These are phyloP conservation scores for Crassisporium funariophilum DNA, from an alignment of 768 basidiomycete species.

Conservation along the genomic window DNA sequence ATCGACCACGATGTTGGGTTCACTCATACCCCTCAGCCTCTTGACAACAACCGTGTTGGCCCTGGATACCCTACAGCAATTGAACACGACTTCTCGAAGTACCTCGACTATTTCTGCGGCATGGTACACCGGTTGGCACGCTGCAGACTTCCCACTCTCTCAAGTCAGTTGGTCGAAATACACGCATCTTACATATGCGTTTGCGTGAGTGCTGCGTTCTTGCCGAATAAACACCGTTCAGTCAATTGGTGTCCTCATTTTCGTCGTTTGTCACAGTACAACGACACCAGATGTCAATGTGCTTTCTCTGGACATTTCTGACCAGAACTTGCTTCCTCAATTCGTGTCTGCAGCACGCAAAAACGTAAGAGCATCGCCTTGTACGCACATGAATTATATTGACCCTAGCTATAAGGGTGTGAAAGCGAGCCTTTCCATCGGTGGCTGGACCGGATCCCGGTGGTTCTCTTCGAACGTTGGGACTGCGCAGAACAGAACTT, in stretches of 20 bases:
- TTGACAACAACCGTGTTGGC: constrained; percentile 11
- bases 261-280: constrained; percentile 24
- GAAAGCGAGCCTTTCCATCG: constrained; percentile 59
- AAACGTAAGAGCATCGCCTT: constrained; percentile 30
- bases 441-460: constrained; percentile 67
- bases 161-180: constrained; percentile 54
- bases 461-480: constrained; percentile 65
- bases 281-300: constrained; percentile 41
- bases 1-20: constrained; percentile 2
- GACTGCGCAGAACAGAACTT: constrained; percentile 53
- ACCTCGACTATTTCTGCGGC: constrained; percentile 34
- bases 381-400: constrained; percentile 2
- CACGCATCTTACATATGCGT: constrained; percentile 58
- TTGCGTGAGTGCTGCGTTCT: constrained; percentile 48
- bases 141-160: constrained; percentile 41
- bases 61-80: constrained; percentile 8
- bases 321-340: constrained; percentile 48
- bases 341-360: constrained; percentile 53
- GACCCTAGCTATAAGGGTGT: constrained; percentile 42
- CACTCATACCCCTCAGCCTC: constrained; percentile 11
- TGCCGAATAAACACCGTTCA: neutral
- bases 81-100: constrained; percentile 14
- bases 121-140: constrained; percentile 54
- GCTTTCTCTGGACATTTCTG: constrained; percentile 41
- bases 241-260: constrained; percentile 4